Percentiles rank a stretch among this genome's conserved stretches.
Evolutionary conservation across 345 rosid genomes (phyloP).

Genomic region (Alliaria petiolata): DNA sequence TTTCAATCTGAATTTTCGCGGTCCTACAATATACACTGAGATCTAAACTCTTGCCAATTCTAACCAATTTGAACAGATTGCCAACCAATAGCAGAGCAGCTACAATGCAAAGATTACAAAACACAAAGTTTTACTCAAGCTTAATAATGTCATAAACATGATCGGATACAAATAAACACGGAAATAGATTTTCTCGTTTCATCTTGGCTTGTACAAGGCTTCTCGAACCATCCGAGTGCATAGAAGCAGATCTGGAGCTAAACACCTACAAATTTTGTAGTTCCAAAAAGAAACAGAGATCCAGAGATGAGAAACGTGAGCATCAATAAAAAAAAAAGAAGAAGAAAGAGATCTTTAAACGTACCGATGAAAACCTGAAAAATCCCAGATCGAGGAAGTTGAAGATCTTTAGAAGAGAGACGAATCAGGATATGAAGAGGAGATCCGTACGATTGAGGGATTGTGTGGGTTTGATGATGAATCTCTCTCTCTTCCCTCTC

Average conservation of each 20-base stretch:
- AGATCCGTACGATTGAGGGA: constrained; percentile 17
- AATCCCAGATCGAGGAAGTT: constrained; percentile 18
- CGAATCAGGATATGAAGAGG: background rate
- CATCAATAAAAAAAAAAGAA: no score
- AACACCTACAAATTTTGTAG: background rate
- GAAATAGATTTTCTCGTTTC: no score
- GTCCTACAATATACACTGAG: no score
- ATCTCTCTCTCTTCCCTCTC: background rate
- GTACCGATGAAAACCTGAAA: background rate
- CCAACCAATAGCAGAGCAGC: no score
- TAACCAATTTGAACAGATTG: no score
- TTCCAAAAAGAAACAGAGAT: background rate
- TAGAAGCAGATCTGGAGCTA: constrained; percentile 31
- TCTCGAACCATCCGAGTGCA: background rate
- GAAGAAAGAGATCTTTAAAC: background rate
- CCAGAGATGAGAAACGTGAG: background rate
- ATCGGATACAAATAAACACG: no score
- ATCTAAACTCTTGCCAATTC: no score
- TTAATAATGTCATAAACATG: no score
- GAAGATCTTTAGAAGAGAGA: background rate
- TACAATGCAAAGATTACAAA: no score
- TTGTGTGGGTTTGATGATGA: constrained; percentile 14
- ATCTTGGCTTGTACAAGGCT: no score
- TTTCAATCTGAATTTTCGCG: no score
- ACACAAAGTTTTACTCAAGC: no score